These are phyloP conservation scores for Tulasnella sp. DNA, from an alignment of 768 basidiomycete genomes.

Conservation along the genomic window DNA sequence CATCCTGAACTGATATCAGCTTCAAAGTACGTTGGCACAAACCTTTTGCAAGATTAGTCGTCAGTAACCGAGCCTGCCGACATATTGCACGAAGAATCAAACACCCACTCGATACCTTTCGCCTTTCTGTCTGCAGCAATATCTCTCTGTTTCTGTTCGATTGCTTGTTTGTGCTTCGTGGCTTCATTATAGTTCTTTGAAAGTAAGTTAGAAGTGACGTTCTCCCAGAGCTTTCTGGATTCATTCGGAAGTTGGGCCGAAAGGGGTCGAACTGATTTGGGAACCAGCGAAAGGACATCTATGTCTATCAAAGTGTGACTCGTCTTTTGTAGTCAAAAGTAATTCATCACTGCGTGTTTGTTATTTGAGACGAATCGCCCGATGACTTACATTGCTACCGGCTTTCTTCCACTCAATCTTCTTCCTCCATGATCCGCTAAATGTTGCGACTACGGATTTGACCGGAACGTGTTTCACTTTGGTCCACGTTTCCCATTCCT, in stretches of 20 bases:
- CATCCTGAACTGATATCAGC: slow-evolving; percentile 51
- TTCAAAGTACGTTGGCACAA: slow-evolving; percentile 65
- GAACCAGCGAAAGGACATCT: slow-evolving; percentile 51
- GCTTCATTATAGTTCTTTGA: slow-evolving; percentile 85
- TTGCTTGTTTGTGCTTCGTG: slow-evolving; percentile 76
- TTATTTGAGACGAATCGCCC: slow-evolving; percentile 13
- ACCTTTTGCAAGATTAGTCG: slow-evolving; percentile 31
- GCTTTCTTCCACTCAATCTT: slow-evolving; percentile 66
- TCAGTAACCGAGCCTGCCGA: neutral
- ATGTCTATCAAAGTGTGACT: slow-evolving; percentile 66
- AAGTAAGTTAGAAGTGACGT: slow-evolving; percentile 57
- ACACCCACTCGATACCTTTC: slow-evolving; percentile 61
- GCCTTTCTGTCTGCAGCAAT: slow-evolving; percentile 75
- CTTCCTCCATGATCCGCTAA: slow-evolving; percentile 84
- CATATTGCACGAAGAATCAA: neutral
- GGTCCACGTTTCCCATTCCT: slow-evolving; percentile 26
- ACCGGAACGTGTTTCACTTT: slow-evolving; percentile 78
- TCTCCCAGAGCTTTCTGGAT: slow-evolving; percentile 79
- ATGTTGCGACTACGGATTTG: slow-evolving; percentile 57
- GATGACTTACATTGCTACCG: slow-evolving; percentile 27
- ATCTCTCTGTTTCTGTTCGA: slow-evolving; percentile 91
- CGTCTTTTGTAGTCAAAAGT: slow-evolving; percentile 30
- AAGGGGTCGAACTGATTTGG: slow-evolving; percentile 75
- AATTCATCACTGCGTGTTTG: neutral
- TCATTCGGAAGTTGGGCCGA: slow-evolving; percentile 66